Percentiles rank a stretch among this genome's conserved stretches.
These are phyloP conservation scores for Chaetomidium leptoderma DNA, from an alignment of 495 filamentous ascomycete species.

Conservation along the genomic window DNA sequence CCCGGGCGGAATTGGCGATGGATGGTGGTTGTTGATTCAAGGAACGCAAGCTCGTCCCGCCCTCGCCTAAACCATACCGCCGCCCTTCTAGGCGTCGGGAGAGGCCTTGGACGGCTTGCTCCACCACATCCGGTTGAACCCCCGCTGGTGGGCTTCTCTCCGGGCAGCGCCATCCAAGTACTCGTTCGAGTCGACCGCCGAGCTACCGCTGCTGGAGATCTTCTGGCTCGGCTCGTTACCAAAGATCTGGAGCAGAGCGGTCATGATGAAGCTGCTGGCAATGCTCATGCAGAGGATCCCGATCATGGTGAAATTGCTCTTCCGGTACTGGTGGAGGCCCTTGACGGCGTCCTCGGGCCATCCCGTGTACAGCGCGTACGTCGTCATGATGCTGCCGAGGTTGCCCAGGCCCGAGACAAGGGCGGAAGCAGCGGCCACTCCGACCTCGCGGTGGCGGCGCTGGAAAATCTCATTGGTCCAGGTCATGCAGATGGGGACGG, in stretches of 20 bases:
- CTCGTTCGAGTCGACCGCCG: slow-evolving; percentile 42
- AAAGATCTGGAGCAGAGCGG: slow-evolving; percentile 57
- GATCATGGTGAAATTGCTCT: slow-evolving; percentile 83
- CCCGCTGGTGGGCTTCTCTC: slow-evolving; percentile 63
- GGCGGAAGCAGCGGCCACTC: slow-evolving; percentile 82
- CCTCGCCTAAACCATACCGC: neutral
- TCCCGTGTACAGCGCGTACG: slow-evolving; percentile 82
- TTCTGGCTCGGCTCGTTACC: slow-evolving; percentile 53
- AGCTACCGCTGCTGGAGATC: slow-evolving; percentile 29
- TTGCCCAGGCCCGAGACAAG: slow-evolving; percentile 84
- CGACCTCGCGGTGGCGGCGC: slow-evolving; percentile 81
- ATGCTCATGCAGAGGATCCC: slow-evolving; percentile 79
- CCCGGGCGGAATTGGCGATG: slow-evolving; percentile 1
- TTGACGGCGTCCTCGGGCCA: slow-evolving; percentile 68
- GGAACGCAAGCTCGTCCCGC: slow-evolving; percentile 15
- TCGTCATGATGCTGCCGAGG: slow-evolving; percentile 77
- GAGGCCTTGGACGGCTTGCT: slow-evolving; percentile 19
- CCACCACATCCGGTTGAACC: slow-evolving; percentile 59
- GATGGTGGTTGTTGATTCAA: slow-evolving; percentile 13
- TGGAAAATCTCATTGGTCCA: slow-evolving; percentile 93
- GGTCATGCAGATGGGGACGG: slow-evolving; percentile 87
- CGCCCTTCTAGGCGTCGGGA: neutral
- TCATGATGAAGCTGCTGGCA: slow-evolving; percentile 61
- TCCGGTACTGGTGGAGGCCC: slow-evolving; percentile 68
- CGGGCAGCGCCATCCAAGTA: slow-evolving; percentile 67